A percentile compares a stretch with the other conserved stretches of the same genome.
Conservation (phyloP, 2,329 filamentous ascomycete species). For the Aspergillus oerlinghausenensis region DNA sequence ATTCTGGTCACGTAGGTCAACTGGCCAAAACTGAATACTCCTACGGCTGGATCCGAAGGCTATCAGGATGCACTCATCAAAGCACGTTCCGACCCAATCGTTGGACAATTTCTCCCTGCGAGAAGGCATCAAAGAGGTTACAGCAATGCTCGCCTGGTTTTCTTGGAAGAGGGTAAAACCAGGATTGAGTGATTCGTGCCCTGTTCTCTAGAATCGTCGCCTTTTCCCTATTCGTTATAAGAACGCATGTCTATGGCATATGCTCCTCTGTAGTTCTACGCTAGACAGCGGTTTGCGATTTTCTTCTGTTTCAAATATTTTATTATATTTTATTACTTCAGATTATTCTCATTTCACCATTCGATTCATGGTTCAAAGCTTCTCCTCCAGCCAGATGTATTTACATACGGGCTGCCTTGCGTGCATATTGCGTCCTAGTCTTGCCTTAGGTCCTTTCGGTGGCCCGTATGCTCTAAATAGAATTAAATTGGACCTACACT, state of each 20-base stretch:
- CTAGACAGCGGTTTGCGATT: not conserved
- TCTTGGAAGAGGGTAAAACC: slow-evolving; percentile 96
- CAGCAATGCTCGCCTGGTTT: slow-evolving; percentile 76
- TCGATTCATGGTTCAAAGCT: not conserved
- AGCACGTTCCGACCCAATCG: slow-evolving; percentile 73
- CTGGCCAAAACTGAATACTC: slow-evolving; percentile 94
- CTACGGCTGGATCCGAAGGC: slow-evolving; percentile 78
- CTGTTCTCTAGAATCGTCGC: slow-evolving; percentile 3
- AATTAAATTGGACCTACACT: not conserved
- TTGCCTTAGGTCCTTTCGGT: not conserved
- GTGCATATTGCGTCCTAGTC: not conserved
- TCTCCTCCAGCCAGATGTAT: not conserved
- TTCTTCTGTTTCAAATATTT: not conserved
- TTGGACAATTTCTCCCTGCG: slow-evolving; percentile 64
- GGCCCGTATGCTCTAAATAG: not conserved
- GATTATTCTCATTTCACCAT: not conserved
- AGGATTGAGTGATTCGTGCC: slow-evolving; percentile 64
- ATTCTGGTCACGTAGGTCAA: slow-evolving; percentile 63
- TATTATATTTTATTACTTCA: no score
- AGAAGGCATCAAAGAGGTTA: slow-evolving; percentile 72
- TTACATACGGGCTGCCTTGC: not conserved
- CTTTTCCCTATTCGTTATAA: not conserved
- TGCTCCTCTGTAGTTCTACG: not conserved
- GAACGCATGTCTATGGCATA: not conserved
- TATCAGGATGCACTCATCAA: slow-evolving; percentile 82